phyloP scores from a whole-genome alignment of 2,329 filamentous ascomycete genomes.

The Chaetomiaceae sp. region DNA sequence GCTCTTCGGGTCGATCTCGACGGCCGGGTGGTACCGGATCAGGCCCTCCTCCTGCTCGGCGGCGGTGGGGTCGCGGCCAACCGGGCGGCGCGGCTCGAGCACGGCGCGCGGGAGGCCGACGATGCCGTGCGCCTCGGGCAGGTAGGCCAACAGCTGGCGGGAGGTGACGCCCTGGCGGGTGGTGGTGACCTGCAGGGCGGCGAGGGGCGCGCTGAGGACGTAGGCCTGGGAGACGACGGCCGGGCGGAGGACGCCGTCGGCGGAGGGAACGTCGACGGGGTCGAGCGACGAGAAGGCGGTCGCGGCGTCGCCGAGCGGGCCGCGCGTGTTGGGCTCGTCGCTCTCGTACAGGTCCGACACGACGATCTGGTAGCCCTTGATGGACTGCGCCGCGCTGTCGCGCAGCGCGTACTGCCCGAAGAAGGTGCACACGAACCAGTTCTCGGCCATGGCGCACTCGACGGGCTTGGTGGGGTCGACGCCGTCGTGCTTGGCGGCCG shows the following conservation, averaged over 20 bases:
- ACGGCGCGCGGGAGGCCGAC: conserved; percentile 71
- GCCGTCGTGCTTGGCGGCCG: conserved; percentile 62
- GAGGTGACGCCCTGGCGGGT: conserved; percentile 89
- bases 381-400: conserved; percentile 47
- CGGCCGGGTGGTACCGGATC: conserved; percentile 63
- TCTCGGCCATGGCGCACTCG: conserved; percentile 76
- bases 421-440: conserved; percentile 90
- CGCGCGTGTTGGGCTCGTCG: conserved; percentile 73
- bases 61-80: conserved; percentile 74
- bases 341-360: conserved; percentile 91
- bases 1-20: conserved; percentile 79
- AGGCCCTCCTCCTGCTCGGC: conserved; percentile 81
- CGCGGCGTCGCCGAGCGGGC: conserved; percentile 59
- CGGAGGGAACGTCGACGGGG: conserved; percentile 50
- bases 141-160: conserved; percentile 71
- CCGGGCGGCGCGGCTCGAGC: conserved; percentile 79
- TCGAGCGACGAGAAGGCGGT: conserved; percentile 71
- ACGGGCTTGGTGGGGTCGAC: conserved; percentile 71
- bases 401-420: conserved; percentile 54
- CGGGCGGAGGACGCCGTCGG: conserved; percentile 53
- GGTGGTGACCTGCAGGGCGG: conserved; percentile 73
- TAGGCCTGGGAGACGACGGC: conserved; percentile 75
- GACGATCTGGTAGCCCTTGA: conserved; percentile 81
- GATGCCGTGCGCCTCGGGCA: conserved; percentile 67
- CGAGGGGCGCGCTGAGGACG: conserved; percentile 72